Conservation (phyloP, 352 stramenopile genomes). For the Globisporangium alternatum region DNA sequence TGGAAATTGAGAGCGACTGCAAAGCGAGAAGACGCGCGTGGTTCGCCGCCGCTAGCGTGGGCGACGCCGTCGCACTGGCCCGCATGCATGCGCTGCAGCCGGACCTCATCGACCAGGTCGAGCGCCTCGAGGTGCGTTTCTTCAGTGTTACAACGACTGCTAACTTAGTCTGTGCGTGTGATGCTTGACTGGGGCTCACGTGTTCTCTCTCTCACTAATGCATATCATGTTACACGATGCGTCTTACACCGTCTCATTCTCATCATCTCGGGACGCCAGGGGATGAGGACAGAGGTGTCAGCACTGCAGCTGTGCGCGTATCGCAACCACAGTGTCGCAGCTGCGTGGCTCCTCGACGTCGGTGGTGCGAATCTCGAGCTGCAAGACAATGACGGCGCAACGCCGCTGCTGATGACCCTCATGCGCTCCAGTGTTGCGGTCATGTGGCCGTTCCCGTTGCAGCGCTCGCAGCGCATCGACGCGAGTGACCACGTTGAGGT, state of each 20-base stretch:
- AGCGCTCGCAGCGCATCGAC: conserved; percentile 36
- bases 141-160: neutral
- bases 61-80: neutral
- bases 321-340: conserved; percentile 22
- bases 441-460: conserved; percentile 38
- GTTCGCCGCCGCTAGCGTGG: conserved; percentile 7
- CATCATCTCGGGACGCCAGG: neutral
- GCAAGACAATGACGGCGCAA: conserved; percentile 34
- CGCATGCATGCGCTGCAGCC: conserved; percentile 16
- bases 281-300: conserved; percentile 14
- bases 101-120: neutral
- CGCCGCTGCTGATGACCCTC: conserved; percentile 43
- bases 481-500: conserved; percentile 35
- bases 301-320: conserved; percentile 39
- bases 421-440: conserved; percentile 41
- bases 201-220: neutral
- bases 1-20: neutral
- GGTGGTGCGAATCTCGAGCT: conserved; percentile 33
- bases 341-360: conserved; percentile 27
- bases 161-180: neutral
- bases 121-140: neutral
- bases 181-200: neutral
- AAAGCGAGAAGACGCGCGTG: neutral
- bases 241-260: neutral
- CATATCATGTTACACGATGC: neutral